Base-by-base conservation (phyloP, 106 monocot genomes). In the Phalaenopsis aphrodite region DNA sequence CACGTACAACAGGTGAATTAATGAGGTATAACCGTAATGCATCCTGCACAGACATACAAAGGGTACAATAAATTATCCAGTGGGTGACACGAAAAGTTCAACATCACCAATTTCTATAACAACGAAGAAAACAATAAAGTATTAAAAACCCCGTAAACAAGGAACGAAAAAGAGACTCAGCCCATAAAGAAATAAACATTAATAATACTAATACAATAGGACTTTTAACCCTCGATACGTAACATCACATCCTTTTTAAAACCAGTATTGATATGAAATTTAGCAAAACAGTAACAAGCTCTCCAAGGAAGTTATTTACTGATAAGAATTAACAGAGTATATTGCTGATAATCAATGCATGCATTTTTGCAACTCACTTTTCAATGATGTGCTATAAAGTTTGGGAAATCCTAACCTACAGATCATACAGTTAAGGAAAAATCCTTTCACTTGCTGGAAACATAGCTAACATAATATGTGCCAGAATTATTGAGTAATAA, bases 1-100 rank as follows among this genome's bases (percentile, higher is more conserved):
- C 98, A 84, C 90, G 94, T 11, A 99, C 98, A 73, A 99, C 98
- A 48, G 98, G 98, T 36, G 98, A 99, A 79, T 99, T 99, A 56
- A 99, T 90, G 49, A 99, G 85, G 79, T 99, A 99, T 8, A 99
- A 74, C 56, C 98, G 91, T 80, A 99, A 73, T 30, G 98, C 94
- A 88, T 99, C 97, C 97, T 98, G 92, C 39, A 76, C 48, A 76
- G 11, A 52, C 36, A 38, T 39, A 39, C 14, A 39, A 10, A 37
- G 7, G 8, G 37, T 38, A 37, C 38, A 11, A 39, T 69, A 39
- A 39, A 69, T 69, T 69, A 38, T 39, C 39, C 24, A 69, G 39
- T 36, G 14, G 8, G 14, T 11, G 12, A 39, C 38, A 39, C 14
- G 38, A 2, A 69, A 69, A 37, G 69, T 11, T 38, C 38, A 69